Conservation (phyloP, 306 rosid species). For the Acacia confusa region DNA sequence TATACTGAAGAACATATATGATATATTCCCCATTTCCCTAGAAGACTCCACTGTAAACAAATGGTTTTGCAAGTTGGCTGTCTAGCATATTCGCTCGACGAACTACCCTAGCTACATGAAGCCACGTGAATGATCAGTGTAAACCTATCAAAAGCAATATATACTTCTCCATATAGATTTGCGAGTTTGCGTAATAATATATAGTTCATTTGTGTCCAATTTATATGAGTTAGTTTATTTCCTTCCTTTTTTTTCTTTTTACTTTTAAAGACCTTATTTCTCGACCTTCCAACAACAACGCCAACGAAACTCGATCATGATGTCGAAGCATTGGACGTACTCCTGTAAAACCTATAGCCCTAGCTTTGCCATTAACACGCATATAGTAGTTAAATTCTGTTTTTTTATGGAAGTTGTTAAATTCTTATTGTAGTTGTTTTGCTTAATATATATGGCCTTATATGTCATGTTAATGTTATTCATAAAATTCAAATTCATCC, state of each 20-base stretch:
- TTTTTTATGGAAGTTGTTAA: not conserved
- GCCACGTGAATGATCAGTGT: not conserved
- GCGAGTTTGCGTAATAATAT: not conserved
- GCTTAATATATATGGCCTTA: not conserved
- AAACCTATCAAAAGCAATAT: not conserved
- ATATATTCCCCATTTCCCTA: not conserved
- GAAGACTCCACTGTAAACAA: not conserved
- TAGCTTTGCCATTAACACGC: not conserved
- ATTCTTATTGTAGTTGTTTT: not conserved
- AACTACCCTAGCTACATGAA: constrained; percentile 9
- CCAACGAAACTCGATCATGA: not conserved
- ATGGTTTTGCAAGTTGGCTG: not conserved
- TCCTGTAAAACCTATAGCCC: not conserved
- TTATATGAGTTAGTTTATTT: not conserved
- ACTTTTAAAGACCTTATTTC: not conserved
- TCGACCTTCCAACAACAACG: not conserved
- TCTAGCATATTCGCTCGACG: not conserved
- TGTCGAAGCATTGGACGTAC: not conserved
- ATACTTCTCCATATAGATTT: not conserved
- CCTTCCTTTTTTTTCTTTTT: not conserved
- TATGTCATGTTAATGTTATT: not conserved
- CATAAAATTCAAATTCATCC: not conserved
- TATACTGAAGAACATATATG: not conserved
- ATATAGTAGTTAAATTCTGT: not conserved
- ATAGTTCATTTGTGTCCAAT: not conserved